Evolutionary conservation across 2,329 filamentous ascomycete species (phyloP), one percentile per base, ranked within the genome.

Genomic region (Aspergillus unguis): DNA sequence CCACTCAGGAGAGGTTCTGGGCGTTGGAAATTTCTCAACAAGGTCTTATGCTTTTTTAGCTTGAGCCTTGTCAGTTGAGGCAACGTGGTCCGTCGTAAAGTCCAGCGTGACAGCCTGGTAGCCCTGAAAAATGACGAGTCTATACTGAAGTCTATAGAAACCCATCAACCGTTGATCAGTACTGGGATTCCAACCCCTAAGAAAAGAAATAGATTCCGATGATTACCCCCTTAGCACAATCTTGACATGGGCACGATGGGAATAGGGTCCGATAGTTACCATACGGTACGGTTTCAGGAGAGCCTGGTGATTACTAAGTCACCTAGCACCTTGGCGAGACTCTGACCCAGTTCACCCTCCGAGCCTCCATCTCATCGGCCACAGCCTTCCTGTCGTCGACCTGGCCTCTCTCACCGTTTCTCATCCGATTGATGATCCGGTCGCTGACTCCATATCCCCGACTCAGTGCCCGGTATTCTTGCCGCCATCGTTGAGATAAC

Each of bases 361-460:
- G 31, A 58, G 60, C 57, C 56, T 62, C 58, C 54, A 56, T 53
- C 52, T 59, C 56, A 54, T 61, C 58, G 50, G 52, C 51, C 56
- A 43, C 55, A 48, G 45, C 50, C 53, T 44, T 8, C 56, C 55
- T 48, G 54, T 51, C 56, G 57, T 44, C 49, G 47, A 54, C 55
- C 53, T 62, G 56, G 51, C 66, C 59, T 17, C 17, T 17, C 17
- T 57, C 51, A 32, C 45, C 63, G 62, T 44, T 51, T 48, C 50
- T 51, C 57, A 60, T 54, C 49, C 50, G 54, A 61, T 68, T 65
- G 58, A 70, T 69, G 68, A 62, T 49, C 63, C 58, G 58, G 48
- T 64, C 61, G 50, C 57, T 55, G 50, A 17, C 44, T 37, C 35
- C 48, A 45, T 55, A 45, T 56, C 57, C 53, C 61, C 59, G 58